A percentile compares a stretch with the other conserved stretches of the same genome.
Conservation (phyloP, 805 yeast species). For the Gaillardinia entomophila region DNA sequence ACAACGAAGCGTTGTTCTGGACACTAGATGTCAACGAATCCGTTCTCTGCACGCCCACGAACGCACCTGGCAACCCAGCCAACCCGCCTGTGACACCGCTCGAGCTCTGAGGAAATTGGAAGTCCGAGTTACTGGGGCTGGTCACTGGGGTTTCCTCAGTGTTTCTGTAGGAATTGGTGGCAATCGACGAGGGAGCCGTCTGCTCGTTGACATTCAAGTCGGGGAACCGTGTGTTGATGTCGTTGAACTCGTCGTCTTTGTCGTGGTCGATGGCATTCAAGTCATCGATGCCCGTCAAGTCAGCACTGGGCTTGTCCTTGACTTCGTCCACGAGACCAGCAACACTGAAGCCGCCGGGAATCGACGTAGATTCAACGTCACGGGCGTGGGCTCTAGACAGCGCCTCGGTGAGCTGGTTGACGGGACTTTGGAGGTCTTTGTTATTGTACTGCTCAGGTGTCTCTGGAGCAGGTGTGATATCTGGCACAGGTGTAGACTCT, state of each 20-base stretch:
- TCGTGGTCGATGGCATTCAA: slow-evolving; percentile 5
- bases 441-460: background rate
- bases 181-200: slow-evolving; percentile 30
- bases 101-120: slow-evolving; percentile 31
- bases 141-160: slow-evolving; percentile 42
- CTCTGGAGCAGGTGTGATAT: no score
- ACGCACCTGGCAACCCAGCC: slow-evolving; percentile 39
- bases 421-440: background rate
- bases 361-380: background rate
- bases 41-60: slow-evolving; percentile 52
- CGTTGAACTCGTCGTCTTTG: slow-evolving; percentile 7
- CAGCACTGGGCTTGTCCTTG: slow-evolving; percentile 18
- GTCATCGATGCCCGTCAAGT: slow-evolving; percentile 22
- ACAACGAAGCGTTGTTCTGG: slow-evolving; percentile 85
- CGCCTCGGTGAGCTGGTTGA: background rate
- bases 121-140: slow-evolving; percentile 44
- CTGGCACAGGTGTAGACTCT: no score
- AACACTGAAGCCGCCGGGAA: slow-evolving; percentile 1
- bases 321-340: slow-evolving; percentile 21
- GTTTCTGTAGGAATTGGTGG: slow-evolving; percentile 19
- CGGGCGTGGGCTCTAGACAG: background rate
- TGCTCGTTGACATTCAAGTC: slow-evolving; percentile 26
- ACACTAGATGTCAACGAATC: slow-evolving; percentile 86
- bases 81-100: slow-evolving; percentile 33
- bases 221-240: slow-evolving; percentile 22